These are phyloP conservation scores for Plasmodium cynomolgi DNA, from an alignment of 169 alveolate genomes.

Conservation along the genomic window DNA sequence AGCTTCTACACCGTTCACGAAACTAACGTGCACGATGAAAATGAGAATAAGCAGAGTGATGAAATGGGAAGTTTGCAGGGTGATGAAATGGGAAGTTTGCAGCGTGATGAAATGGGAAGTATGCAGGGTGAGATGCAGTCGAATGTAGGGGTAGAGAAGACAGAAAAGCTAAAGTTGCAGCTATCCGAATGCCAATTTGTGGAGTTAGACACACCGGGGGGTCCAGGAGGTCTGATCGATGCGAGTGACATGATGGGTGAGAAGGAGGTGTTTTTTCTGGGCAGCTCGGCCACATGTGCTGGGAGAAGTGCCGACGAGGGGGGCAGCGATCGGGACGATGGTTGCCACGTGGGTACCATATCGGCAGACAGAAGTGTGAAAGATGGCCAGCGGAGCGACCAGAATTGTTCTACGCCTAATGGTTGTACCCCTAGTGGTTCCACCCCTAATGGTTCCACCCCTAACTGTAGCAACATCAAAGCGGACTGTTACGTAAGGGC, in stretches of 20 bases:
- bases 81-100: no score
- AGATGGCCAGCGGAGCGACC: background rate
- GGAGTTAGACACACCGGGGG: background rate
- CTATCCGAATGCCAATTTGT: background rate
- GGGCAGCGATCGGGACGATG: background rate
- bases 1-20: slow-evolving; percentile 5
- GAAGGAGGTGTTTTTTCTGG: background rate
- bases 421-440: no score
- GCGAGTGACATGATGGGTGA: background rate
- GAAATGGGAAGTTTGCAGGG: background rate
- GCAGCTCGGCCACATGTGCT: background rate
- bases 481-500: background rate
- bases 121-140: background rate
- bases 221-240: background rate
- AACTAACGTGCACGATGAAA: background rate
- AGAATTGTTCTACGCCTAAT: background rate
- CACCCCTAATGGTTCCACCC: background rate
- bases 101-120: background rate
- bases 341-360: background rate
- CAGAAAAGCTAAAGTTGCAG: slow-evolving; percentile 1
- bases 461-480: background rate
- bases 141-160: background rate
- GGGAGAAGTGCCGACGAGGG: background rate
- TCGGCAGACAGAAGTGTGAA: background rate
- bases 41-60: background rate